A percentile compares a stretch with the other conserved stretches of the same genome.
Evolutionary conservation across 768 basidiomycete genomes (phyloP).

Genomic region (Pisolithus marmoratus): DNA sequence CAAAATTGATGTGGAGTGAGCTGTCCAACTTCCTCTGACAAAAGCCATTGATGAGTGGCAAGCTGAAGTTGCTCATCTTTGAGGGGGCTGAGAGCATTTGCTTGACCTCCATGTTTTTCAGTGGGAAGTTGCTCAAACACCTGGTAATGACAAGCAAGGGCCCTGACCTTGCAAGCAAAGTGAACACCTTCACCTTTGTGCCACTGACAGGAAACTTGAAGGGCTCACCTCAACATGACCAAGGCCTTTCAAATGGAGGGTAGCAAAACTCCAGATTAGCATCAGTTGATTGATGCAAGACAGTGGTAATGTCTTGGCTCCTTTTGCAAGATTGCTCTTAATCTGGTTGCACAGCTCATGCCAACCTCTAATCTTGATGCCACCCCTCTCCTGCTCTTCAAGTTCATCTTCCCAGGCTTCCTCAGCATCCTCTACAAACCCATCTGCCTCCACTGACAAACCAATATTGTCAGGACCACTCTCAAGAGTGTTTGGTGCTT

Average conservation of each 20-base stretch:
- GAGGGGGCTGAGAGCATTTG: constrained; percentile 5
- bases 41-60: constrained; percentile 15
- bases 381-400: too few species aligned
- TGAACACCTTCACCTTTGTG: constrained; percentile 25
- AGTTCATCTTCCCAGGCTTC: too few species aligned
- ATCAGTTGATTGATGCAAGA: not conserved
- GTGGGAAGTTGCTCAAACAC: constrained; percentile 29
- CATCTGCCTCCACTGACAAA: too few species aligned
- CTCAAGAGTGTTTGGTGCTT: too few species aligned
- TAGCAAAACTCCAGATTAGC: not conserved
- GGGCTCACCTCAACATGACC: constrained; percentile 24
- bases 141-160: constrained; percentile 33
- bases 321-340: constrained; percentile 24
- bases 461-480: too few species aligned
- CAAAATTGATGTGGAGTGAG: constrained; percentile 26
- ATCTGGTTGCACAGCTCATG: not conserved
- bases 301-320: constrained; percentile 13
- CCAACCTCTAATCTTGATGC: too few species aligned
- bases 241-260: constrained; percentile 15
- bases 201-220: constrained; percentile 34
- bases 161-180: constrained; percentile 24
- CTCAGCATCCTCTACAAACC: too few species aligned
- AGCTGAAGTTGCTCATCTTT: constrained; percentile 4
- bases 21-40: constrained; percentile 16
- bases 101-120: constrained; percentile 20